phyloP scores from a whole-genome alignment of 306 rosid genomes.

The Alnus glutinosa region DNA sequence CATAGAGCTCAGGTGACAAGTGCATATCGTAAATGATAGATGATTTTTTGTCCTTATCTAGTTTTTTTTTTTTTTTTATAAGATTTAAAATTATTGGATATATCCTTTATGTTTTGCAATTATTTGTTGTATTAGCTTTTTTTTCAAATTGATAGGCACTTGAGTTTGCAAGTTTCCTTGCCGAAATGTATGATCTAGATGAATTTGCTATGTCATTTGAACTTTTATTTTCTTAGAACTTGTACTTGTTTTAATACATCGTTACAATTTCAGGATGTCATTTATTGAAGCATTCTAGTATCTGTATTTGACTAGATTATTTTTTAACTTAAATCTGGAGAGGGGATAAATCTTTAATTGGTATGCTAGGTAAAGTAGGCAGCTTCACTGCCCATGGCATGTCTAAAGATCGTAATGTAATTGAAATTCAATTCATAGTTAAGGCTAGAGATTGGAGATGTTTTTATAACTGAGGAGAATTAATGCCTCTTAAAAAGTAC shows the following conservation, averaged over 20 bases:
- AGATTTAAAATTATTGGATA: background rate
- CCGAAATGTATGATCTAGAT: background rate
- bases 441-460: background rate
- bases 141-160: background rate
- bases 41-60: slow-evolving; percentile 5
- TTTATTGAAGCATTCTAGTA: background rate
- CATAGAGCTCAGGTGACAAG: slow-evolving; percentile 73
- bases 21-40: slow-evolving; percentile 17
- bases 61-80: background rate
- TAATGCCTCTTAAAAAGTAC: background rate
- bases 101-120: slow-evolving; percentile 1
- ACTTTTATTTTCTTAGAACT: background rate
- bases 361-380: background rate
- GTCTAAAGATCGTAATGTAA: background rate
- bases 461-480: background rate
- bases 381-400: background rate
- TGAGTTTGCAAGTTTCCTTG: background rate
- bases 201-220: background rate
- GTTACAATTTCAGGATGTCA: background rate
- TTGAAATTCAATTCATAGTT: background rate
- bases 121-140: background rate
- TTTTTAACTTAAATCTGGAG: background rate
- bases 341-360: background rate
- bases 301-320: background rate
- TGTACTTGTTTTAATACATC: background rate